phyloP scores from a whole-genome alignment of 768 basidiomycete genomes.

The Psilocybe cubensis region DNA sequence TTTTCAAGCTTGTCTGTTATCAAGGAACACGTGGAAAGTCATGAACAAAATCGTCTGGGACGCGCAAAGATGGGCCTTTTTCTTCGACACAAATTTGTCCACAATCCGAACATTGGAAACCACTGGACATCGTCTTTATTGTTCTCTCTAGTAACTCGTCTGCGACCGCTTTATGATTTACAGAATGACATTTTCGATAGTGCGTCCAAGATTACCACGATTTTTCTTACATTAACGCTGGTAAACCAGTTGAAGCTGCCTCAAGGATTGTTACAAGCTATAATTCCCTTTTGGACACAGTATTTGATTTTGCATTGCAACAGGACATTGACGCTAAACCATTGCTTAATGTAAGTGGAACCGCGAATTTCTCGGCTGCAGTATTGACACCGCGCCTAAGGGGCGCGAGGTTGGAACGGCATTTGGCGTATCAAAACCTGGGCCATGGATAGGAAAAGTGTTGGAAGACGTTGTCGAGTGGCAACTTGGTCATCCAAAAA shows the following conservation, averaged over 20 bases:
- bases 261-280: slow-evolving; percentile 60
- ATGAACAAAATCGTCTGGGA: slow-evolving; percentile 5
- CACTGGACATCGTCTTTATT: slow-evolving; percentile 75
- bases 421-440: slow-evolving; percentile 59
- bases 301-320: slow-evolving; percentile 67
- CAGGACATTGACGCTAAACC: slow-evolving; percentile 68
- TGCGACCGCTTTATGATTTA: slow-evolving; percentile 56
- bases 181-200: slow-evolving; percentile 44
- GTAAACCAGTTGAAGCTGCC: slow-evolving; percentile 44
- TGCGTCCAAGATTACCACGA: slow-evolving; percentile 27
- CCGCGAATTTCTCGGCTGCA: not conserved
- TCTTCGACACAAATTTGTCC: slow-evolving; percentile 67
- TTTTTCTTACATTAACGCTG: slow-evolving; percentile 2
- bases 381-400: slow-evolving; percentile 42
- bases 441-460: slow-evolving; percentile 70
- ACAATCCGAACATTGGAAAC: slow-evolving; percentile 61
- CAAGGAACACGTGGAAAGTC: slow-evolving; percentile 11
- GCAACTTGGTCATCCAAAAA: slow-evolving; percentile 80
- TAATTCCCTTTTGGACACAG: slow-evolving; percentile 60
- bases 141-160: slow-evolving; percentile 76
- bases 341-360: slow-evolving; percentile 71
- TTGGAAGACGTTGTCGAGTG: slow-evolving; percentile 76
- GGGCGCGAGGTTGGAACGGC: slow-evolving; percentile 66
- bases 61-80: slow-evolving; percentile 54
- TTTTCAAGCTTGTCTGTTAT: slow-evolving; percentile 55